Base-by-base conservation (phyloP, 257 asterid species). In the Thymus quinquecostatus region DNA sequence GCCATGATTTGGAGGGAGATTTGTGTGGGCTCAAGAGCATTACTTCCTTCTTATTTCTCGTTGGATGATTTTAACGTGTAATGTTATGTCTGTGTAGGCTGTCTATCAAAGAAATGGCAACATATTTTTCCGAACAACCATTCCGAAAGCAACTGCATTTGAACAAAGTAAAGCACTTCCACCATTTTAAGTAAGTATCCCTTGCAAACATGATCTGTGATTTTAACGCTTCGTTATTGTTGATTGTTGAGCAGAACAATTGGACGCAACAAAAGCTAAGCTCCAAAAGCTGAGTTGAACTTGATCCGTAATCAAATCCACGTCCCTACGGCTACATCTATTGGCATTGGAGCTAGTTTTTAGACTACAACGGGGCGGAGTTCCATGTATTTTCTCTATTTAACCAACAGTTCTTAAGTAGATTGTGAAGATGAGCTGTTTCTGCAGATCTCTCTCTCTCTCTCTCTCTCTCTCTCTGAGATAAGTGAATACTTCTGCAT, bases 81-180 rank as follows among this genome's bases (percentile, higher is more conserved):
- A n/a, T 66, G 28, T 34, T 53, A 5, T 51, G 51, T 65, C 14
- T 48, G 13, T 62, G 11, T 79, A 93, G 98, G 81, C 75, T 33
- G 94, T 93, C 60, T 93, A 91, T 79, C 94, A 86, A 71, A 87
- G 70, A 76, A 86, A 87, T 36, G 96, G 96, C 73, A 91, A 87
- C 78, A 57, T 93, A 78, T 84, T 82, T 70, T 91, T 91, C 62
- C 94, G 82, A 7, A 83, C 96, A 44, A 86, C 85, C 78, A 61
- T 81, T 64, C 81, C 79, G 80, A 89, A 87, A 79, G 97, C 90
- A 77, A 85, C 79, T 13, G 77, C 84, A 59, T 77, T 60, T 47
- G 92, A 91, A 75, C 87, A 93, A 82, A 93, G 98, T 93, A 81
- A 33, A 84, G 83, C 14, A 5, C 36, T 6, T 34, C 49, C 36